Percentiles rank a stretch among this genome's conserved stretches.
phyloP scores from a whole-genome alignment of 1,284 basidiomycete genomes.

The Cryptococcus sp. region DNA sequence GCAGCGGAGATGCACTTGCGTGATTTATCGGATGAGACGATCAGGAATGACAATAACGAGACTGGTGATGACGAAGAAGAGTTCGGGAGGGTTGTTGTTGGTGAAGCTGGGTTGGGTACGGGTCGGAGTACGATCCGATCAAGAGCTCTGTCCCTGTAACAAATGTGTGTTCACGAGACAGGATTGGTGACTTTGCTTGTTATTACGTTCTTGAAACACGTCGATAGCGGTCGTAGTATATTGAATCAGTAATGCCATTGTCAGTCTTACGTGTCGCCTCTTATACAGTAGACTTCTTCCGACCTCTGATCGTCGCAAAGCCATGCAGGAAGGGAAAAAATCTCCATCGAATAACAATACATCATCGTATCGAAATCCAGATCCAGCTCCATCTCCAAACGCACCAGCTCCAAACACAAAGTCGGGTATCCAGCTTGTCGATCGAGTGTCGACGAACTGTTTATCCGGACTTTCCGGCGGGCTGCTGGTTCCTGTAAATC shows the following conservation, averaged over 20 bases:
- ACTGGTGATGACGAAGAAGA: background rate
- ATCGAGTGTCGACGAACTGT: constrained; percentile 10
- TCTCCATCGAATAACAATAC: constrained; percentile 16
- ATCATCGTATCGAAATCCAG: constrained; percentile 7
- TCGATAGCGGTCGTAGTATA: background rate
- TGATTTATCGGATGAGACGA: constrained; percentile 18
- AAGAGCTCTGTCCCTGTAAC: constrained; percentile 28
- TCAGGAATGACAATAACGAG: constrained; percentile 1
- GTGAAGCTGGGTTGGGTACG: background rate
- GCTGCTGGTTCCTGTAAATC: constrained; percentile 49
- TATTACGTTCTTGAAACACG: background rate
- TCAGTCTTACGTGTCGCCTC: background rate
- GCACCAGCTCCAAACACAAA: background rate
- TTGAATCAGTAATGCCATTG: background rate
- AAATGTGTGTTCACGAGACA: background rate
- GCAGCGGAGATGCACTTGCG: constrained; percentile 10
- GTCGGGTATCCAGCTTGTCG: background rate
- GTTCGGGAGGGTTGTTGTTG: constrained; percentile 2
- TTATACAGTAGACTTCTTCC: background rate
- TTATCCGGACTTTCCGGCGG: constrained; percentile 53
- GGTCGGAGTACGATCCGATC: constrained; percentile 16
- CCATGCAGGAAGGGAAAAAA: constrained; percentile 1
- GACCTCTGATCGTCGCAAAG: constrained; percentile 3
- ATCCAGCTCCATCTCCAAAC: constrained; percentile 6
- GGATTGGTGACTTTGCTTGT: background rate